Evolutionary conservation across 2,329 filamentous ascomycete species (phyloP).

Genomic region (Paecilomyces formosus): DNA sequence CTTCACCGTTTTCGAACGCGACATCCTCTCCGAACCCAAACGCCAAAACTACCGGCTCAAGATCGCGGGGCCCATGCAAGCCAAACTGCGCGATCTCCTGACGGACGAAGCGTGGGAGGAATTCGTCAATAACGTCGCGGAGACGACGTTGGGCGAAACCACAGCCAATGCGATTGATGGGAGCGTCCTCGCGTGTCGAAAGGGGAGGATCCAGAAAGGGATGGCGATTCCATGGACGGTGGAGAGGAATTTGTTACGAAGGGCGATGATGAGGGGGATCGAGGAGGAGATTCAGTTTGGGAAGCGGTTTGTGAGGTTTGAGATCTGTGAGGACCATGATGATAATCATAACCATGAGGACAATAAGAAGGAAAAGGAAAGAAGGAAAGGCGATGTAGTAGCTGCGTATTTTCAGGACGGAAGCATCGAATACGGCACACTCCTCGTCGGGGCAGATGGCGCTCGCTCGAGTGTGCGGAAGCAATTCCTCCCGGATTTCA

Average conservation of each 20-base stretch:
- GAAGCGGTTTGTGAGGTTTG: neutral
- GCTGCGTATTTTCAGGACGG: neutral
- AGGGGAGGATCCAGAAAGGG: neutral
- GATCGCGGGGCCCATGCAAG: neutral
- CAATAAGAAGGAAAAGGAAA: too few species aligned
- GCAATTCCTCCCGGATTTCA: conserved; percentile 22
- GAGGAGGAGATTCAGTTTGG: neutral
- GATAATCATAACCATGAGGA: too few species aligned
- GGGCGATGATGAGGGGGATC: neutral
- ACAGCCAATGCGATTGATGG: neutral
- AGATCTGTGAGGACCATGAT: neutral
- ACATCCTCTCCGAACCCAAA: conserved; percentile 9
- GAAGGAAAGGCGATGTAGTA: neutral
- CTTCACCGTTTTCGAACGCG: conserved; percentile 23
- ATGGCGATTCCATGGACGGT: neutral
- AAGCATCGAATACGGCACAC: neutral
- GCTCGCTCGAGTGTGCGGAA: conserved; percentile 12
- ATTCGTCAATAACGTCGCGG: neutral
- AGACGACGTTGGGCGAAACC: neutral
- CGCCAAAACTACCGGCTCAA: neutral
- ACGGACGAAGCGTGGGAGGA: neutral
- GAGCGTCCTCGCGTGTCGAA: neutral
- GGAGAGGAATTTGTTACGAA: neutral
- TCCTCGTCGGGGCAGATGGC: neutral
- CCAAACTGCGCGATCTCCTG: neutral